These are phyloP conservation scores for Boletus reticuloceps DNA, from an alignment of 768 basidiomycete species.

Conservation along the genomic window DNA sequence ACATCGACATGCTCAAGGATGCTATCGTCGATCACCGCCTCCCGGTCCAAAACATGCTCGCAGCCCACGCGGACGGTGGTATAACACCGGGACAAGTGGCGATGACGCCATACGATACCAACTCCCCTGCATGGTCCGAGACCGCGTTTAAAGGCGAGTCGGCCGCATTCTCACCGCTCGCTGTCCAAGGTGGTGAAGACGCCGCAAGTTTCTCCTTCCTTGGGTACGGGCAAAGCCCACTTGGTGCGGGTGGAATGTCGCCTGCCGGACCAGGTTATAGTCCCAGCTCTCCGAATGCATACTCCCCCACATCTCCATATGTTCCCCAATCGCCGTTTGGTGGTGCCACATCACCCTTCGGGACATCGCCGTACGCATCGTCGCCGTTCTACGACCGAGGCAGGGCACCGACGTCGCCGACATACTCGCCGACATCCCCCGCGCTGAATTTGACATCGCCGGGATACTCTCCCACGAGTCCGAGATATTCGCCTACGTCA, in stretches of 20 bases:
- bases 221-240: slow-evolving; percentile 84
- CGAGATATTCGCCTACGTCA: slow-evolving; percentile 82
- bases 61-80: slow-evolving; percentile 77
- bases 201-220: slow-evolving; percentile 68
- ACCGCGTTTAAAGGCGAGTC: slow-evolving; percentile 76
- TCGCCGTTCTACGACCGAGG: slow-evolving; percentile 79
- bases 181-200: slow-evolving; percentile 83
- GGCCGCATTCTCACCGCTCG: slow-evolving; percentile 94
- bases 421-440: slow-evolving; percentile 88
- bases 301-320: slow-evolving; percentile 89
- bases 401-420: slow-evolving; percentile 65
- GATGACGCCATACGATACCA: slow-evolving; percentile 96
- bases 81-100: slow-evolving; percentile 91
- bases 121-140: slow-evolving; percentile 83
- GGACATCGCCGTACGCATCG: slow-evolving; percentile 76
- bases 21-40: slow-evolving; percentile 96
- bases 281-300: slow-evolving; percentile 86
- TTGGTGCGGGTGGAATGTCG: slow-evolving; percentile 83
- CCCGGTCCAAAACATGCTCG: slow-evolving; percentile 78
- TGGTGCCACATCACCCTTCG: slow-evolving; percentile 81
- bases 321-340: slow-evolving; percentile 81
- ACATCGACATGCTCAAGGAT: slow-evolving; percentile 98
- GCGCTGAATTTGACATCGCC: slow-evolving; percentile 81
- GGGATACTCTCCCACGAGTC: slow-evolving; percentile 64
- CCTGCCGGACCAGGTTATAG: slow-evolving; percentile 87